These are phyloP conservation scores for Geosmithia flava DNA, from an alignment of 2,329 filamentous ascomycete species.

Conservation along the genomic window DNA sequence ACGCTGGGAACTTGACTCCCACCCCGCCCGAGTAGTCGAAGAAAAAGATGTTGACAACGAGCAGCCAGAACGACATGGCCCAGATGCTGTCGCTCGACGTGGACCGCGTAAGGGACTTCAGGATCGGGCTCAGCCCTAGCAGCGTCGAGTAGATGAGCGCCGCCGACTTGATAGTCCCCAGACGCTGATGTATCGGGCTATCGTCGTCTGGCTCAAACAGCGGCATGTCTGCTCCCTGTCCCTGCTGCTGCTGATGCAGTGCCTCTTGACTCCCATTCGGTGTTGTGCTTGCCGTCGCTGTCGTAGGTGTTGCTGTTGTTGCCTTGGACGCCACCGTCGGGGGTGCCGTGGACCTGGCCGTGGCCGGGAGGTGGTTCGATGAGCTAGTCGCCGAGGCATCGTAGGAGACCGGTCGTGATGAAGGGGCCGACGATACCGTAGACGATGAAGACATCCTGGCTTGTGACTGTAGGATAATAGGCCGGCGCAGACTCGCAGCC, in stretches of 20 bases:
- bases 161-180: conserved; percentile 84
- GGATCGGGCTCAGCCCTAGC: conserved; percentile 82
- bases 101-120: conserved; percentile 90
- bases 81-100: conserved; percentile 93
- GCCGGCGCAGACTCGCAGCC: conserved; percentile 23
- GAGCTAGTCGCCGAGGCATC: conserved; percentile 28
- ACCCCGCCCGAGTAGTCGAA: conserved; percentile 82
- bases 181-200: conserved; percentile 34
- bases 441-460: conserved; percentile 4
- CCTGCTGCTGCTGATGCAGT: not conserved
- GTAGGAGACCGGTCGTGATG: conserved; percentile 2
- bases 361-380: conserved; percentile 25
- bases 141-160: conserved; percentile 87
- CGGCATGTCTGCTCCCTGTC: conserved; percentile 12
- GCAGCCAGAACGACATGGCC: conserved; percentile 88
- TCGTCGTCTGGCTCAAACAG: conserved; percentile 18
- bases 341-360: not conserved
- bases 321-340: too few relatives aligned
- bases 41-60: conserved; percentile 93
- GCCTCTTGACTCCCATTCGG: conserved; percentile 6
- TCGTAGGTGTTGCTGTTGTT: not conserved
- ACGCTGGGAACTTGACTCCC: conserved; percentile 53
- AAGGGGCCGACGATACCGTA: conserved; percentile 12
- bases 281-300: too few relatives aligned
- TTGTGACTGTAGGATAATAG: conserved; percentile 14